Percentiles rank a stretch among this genome's conserved stretches.
These are phyloP conservation scores for Russula brevipes DNA, from an alignment of 768 basidiomycete species.

Conservation along the genomic window DNA sequence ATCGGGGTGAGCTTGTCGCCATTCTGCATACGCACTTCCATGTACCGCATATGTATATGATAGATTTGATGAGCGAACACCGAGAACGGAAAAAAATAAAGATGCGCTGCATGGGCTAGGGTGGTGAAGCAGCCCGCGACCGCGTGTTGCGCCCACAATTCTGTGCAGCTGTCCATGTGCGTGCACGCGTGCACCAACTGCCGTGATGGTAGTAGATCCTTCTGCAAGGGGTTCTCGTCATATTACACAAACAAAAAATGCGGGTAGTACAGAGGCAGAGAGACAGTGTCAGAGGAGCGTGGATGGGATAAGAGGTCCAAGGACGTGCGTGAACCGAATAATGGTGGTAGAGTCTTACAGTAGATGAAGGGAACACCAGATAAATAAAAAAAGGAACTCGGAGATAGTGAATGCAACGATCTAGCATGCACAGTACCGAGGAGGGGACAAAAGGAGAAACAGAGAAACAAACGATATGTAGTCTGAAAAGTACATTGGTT, in stretches of 20 bases:
- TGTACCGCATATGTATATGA: too few species aligned
- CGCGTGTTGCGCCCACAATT: too few species aligned
- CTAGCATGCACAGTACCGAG: neutral
- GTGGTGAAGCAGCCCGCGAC: too few species aligned
- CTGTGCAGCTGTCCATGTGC: too few species aligned
- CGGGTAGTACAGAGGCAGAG: constrained; percentile 6
- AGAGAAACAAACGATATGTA: neutral
- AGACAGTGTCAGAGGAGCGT: neutral
- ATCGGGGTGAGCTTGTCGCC: too few species aligned
- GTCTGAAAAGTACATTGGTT: constrained; percentile 1
- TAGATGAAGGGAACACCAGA: neutral
- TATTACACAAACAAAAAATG: constrained; percentile 6
- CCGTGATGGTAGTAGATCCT: neutral
- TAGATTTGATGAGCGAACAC: too few species aligned
- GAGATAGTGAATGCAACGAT: neutral
- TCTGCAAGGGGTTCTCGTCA: neutral
- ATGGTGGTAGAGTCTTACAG: neutral
- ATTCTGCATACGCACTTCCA: too few species aligned
- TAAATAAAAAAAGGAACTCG: neutral
- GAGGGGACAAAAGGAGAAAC: neutral
- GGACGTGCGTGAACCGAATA: neutral
- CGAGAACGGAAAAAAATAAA: too few species aligned
- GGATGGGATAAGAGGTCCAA: neutral
- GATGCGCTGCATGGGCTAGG: too few species aligned
- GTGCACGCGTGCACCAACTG: neutral